Base-by-base conservation (phyloP, 2,329 filamentous ascomycete species). In the Chaetomiaceae sp. region DNA sequence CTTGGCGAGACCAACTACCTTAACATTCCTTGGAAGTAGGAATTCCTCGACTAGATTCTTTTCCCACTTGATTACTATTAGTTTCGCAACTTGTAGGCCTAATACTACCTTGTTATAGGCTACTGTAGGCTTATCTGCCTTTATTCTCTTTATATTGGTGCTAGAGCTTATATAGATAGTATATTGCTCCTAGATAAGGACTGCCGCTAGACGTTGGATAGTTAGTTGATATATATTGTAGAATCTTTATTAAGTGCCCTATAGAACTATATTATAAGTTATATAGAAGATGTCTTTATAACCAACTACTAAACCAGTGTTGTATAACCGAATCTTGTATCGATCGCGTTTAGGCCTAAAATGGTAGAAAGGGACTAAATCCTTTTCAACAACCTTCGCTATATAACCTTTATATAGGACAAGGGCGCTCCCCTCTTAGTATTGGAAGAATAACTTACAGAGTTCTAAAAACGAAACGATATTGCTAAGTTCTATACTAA, bases 191-290 rank as follows among this genome's bases (percentile, higher is more conserved):
- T 9, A n/a, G 46, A 49, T 17, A 46, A 21, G 20, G 13, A 49
- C 42, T n/a, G 31, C 37, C 41, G 30, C 46, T 37, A 19, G 30
- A 46, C 14, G 14, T 53, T 30, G 33, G 16, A 16, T 37, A 37
- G 34, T 20, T 19, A 30, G 44, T 39, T 52, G 17, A 48, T 37
- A 21, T 21, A 17, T 50, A 10, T 35, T 33, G 33, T 16, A 53
- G 51, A 53, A 3, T 45, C 34, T 10, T 30, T 49, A 16, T 45
- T 21, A 45, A 42, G 41, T 41, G 45, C 51, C 41, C 41, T 53
- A 45, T 35, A 27, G 51, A 49, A 53, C 51, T 53, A 53, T n/a
- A 14, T 53, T n/a, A 53, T 53, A n/a, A 16, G 51, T 21, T 13
- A 53, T 20, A 42, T 14, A 49, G 45, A 41, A 53, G 3, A 20